A percentile compares a stretch with the other conserved stretches of the same genome.
These are phyloP conservation scores for Camellia sinensis DNA, from an alignment of 148 eudicot species.

Conservation along the genomic window DNA sequence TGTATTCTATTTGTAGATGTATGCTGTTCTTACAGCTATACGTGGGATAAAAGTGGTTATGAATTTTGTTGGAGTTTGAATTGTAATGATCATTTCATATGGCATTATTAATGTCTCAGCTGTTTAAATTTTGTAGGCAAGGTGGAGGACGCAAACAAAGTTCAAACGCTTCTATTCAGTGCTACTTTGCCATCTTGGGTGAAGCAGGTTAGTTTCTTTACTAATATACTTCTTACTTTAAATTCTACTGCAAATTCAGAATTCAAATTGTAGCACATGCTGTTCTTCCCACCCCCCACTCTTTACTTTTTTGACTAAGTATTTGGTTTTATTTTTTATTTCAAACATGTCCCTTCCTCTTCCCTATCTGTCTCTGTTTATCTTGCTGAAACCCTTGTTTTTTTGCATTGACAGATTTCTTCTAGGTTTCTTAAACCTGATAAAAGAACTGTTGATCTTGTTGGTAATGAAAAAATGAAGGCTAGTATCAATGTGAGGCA, in stretches of 20 bases:
- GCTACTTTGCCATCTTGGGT: conserved; percentile 95
- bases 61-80: not conserved
- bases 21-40: not conserved
- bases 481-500: conserved; percentile 89
- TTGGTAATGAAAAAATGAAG: conserved; percentile 94
- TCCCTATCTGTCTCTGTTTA: not conserved
- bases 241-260: not conserved
- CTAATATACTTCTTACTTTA: not conserved
- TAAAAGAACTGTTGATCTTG: conserved; percentile 87
- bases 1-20: not conserved
- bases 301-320: not conserved
- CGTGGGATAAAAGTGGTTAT: too few relatives aligned
- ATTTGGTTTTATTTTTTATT: not conserved
- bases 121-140: conserved; percentile 46
- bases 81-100: not conserved
- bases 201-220: conserved; percentile 46
- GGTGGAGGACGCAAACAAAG: conserved; percentile 81
- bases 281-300: not conserved
- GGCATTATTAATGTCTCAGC: not conserved
- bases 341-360: not conserved
- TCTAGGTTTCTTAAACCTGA: conserved; percentile 66
- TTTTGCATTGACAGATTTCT: conserved; percentile 45
- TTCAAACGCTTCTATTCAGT: conserved; percentile 92
- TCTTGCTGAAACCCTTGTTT: not conserved
- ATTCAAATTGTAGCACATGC: not conserved